A percentile compares a stretch with the other conserved stretches of the same genome.
These are phyloP conservation scores for Psilocybe cyanescens DNA, from an alignment of 768 basidiomycete species.

Conservation along the genomic window DNA sequence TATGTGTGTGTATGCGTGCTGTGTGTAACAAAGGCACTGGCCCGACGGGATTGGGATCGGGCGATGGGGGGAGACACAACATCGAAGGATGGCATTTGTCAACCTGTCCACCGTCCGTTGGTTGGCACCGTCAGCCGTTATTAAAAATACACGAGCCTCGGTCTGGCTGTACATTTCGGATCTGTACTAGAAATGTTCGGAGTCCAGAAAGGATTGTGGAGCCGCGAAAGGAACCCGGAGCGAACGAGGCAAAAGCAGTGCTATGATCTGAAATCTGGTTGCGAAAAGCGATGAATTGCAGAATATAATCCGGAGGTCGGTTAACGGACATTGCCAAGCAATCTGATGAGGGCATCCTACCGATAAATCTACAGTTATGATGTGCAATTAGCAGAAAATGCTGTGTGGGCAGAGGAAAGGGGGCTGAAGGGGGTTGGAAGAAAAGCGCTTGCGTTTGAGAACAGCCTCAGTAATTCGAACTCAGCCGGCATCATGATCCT, in stretches of 20 bases:
- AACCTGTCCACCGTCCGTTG: conserved; percentile 5
- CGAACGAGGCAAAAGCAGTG: conserved; percentile 8
- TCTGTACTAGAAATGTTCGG: conserved; percentile 6
- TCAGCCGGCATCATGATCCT: conserved; percentile 1
- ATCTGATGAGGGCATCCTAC: conserved; percentile 5
- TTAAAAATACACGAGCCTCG: conserved; percentile 9
- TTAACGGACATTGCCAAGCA: conserved; percentile 2
- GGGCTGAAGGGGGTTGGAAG: conserved; percentile 1
- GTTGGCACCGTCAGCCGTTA: conserved; percentile 5
- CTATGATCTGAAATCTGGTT: conserved; percentile 1
- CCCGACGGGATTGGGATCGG: conserved; percentile 14
- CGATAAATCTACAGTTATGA: neutral
- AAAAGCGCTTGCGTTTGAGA: conserved; percentile 4
- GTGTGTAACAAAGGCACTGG: conserved; percentile 13
- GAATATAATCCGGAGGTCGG: conserved; percentile 8
- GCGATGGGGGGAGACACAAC: neutral
- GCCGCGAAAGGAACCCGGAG: neutral
- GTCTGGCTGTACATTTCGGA: conserved; percentile 7
- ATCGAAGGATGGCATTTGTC: conserved; percentile 13
- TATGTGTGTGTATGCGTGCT: conserved; percentile 8
- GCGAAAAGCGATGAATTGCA: conserved; percentile 5
- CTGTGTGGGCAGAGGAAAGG: conserved; percentile 6
- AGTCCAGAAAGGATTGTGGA: neutral
- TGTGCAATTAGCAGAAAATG: conserved; percentile 5
- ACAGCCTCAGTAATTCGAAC: conserved; percentile 10